These are phyloP conservation scores for Ceratocystis destructans DNA, from an alignment of 2,329 filamentous ascomycete genomes.

Conservation along the genomic window DNA sequence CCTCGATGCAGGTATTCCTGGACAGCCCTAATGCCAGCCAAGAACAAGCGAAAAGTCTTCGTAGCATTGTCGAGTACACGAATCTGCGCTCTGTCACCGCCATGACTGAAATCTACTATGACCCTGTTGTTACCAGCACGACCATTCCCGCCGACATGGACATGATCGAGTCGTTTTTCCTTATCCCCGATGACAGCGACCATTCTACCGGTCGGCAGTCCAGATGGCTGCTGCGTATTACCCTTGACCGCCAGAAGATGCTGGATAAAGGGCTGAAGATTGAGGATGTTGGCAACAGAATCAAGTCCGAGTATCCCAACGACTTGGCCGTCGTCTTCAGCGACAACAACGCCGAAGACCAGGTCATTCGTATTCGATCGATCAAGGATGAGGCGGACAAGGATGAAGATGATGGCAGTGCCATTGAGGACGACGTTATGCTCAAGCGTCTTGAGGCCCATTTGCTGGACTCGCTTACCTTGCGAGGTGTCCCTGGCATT, in stretches of 20 bases:
- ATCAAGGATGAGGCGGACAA: conserved; percentile 56
- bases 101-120: conserved; percentile 92
- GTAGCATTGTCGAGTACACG: conserved; percentile 86
- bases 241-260: conserved; percentile 84
- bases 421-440: conserved; percentile 76
- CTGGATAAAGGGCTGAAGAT: conserved; percentile 88
- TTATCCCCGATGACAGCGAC: conserved; percentile 78
- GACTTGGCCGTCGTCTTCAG: conserved; percentile 91
- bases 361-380: conserved; percentile 84
- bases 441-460: conserved; percentile 85
- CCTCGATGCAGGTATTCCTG: conserved; percentile 88
- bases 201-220: conserved; percentile 61
- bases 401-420: conserved; percentile 57
- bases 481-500: conserved; percentile 80
- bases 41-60: conserved; percentile 69
- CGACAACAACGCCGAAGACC: conserved; percentile 93
- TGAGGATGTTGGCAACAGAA: conserved; percentile 75
- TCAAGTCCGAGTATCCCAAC: conserved; percentile 75
- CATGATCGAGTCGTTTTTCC: conserved; percentile 27
- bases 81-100: conserved; percentile 84
- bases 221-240: conserved; percentile 87
- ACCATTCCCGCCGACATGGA: conserved; percentile 78
- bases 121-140: conserved; percentile 76
- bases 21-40: conserved; percentile 51
- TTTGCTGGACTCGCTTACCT: conserved; percentile 76